A percentile compares a stretch with the other conserved stretches of the same genome.
Evolutionary conservation across 2,329 filamentous ascomycete genomes (phyloP).

Genomic region (Botrytis fabae): DNA sequence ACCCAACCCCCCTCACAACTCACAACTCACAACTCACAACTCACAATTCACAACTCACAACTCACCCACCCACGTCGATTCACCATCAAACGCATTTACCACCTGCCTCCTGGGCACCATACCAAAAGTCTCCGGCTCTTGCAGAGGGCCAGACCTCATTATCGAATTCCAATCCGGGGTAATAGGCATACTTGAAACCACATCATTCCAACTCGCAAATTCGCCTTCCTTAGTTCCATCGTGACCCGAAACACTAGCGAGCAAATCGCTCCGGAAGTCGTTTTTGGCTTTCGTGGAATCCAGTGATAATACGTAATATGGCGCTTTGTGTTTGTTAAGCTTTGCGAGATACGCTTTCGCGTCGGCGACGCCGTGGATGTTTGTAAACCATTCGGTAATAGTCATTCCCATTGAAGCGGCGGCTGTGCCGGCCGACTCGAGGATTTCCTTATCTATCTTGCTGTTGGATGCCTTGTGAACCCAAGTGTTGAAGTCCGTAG

Average conservation of each 20-base stretch:
- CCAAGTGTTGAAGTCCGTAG: neutral
- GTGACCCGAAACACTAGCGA: neutral
- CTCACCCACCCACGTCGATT: neutral
- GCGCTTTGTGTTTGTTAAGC: neutral
- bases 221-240: neutral
- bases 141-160: neutral
- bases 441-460: neutral
- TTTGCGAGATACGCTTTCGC: neutral
- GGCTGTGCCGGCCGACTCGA: neutral
- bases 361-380: neutral
- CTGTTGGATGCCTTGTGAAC: neutral
- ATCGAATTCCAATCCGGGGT: neutral
- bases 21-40: neutral
- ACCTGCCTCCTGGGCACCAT: neutral
- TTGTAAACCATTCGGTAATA: neutral
- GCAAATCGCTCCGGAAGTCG: accelerated
- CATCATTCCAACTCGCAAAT: neutral
- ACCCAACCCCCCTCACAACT: neutral
- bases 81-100: neutral
- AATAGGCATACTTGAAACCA: neutral
- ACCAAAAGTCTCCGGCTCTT: neutral
- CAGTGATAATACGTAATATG: neutral
- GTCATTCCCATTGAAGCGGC: neutral
- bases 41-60: neutral
- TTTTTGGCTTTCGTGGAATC: neutral